A percentile compares a stretch with the other conserved stretches of the same genome.
Conservation (phyloP, 768 basidiomycete genomes). For the Rhodotorula graminis region DNA sequence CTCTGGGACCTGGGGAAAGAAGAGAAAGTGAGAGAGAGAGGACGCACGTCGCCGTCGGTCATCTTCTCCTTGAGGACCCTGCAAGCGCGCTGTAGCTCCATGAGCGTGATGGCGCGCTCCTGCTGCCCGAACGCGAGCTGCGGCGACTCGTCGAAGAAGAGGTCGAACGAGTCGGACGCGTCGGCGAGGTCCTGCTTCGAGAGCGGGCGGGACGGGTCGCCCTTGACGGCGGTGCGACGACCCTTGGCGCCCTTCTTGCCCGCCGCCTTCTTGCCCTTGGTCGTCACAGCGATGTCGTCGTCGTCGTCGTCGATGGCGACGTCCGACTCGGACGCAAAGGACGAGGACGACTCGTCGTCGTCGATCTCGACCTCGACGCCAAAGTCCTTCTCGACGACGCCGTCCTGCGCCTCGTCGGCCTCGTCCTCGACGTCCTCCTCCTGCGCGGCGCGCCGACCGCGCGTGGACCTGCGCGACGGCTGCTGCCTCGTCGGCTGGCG, state of each 20-base stretch:
- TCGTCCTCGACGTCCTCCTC: neutral
- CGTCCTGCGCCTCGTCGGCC: conserved; percentile 5
- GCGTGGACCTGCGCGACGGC: neutral
- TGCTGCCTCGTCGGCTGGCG: conserved; percentile 1
- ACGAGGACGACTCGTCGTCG: too few relatives aligned
- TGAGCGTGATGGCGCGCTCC: conserved; percentile 25
- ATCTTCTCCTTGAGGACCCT: conserved; percentile 39
- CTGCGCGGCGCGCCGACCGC: neutral
- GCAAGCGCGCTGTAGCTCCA: conserved; percentile 35
- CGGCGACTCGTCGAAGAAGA: conserved; percentile 35
- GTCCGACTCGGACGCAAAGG: too few relatives aligned
- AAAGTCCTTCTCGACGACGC: conserved; percentile 22
- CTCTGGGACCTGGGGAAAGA: too few relatives aligned
- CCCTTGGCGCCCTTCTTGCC: conserved; percentile 9
- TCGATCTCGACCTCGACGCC: neutral
- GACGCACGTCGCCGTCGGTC: conserved; percentile 37
- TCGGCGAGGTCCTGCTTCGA: conserved; percentile 13
- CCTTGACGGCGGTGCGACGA: neutral
- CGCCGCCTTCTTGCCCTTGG: neutral
- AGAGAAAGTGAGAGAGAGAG: neutral
- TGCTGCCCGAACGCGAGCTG: conserved; percentile 5
- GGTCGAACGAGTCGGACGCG: conserved; percentile 35
- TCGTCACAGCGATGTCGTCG: neutral
- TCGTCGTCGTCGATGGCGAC: neutral
- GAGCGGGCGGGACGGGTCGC: neutral